Evolutionary conservation across 345 rosid species (phyloP).

Genomic region (Mercurialis annua): DNA sequence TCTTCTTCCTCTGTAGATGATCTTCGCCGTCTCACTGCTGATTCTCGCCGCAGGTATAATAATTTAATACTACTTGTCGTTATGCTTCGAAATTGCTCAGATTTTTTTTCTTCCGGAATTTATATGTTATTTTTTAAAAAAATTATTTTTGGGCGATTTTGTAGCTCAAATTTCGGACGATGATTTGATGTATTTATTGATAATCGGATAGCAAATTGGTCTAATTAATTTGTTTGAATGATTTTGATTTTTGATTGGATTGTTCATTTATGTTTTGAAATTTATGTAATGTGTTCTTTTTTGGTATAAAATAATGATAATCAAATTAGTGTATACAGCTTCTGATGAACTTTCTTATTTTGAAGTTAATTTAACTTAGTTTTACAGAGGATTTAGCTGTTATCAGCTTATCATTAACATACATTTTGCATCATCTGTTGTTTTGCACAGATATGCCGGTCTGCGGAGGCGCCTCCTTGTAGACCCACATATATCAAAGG

Average conservation of each 20-base stretch:
- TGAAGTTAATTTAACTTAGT: background rate
- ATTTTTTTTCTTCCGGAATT: background rate
- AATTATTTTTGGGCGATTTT: background rate
- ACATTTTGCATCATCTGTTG: background rate
- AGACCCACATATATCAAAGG: slow-evolving; percentile 71
- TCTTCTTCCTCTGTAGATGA: slow-evolving; percentile 59
- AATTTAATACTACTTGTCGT: background rate
- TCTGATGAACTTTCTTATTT: background rate
- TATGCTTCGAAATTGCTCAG: background rate
- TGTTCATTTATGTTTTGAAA: too few relatives aligned
- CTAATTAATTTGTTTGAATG: too few relatives aligned
- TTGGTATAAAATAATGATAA: too few relatives aligned
- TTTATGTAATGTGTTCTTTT: too few relatives aligned
- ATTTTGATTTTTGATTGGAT: too few relatives aligned
- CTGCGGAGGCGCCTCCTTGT: slow-evolving; percentile 72
- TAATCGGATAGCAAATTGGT: too few relatives aligned
- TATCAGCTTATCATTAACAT: background rate
- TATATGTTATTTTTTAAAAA: too few relatives aligned
- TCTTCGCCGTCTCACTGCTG: slow-evolving; percentile 80
- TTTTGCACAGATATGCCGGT: slow-evolving; percentile 64
- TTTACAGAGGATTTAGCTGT: background rate
- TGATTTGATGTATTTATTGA: background rate
- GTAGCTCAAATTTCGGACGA: background rate
- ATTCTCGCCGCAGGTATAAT: slow-evolving; percentile 92
- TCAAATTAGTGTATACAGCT: too few relatives aligned